phyloP scores from a whole-genome alignment of 257 asterid genomes.

The Euphrasia confusa region DNA sequence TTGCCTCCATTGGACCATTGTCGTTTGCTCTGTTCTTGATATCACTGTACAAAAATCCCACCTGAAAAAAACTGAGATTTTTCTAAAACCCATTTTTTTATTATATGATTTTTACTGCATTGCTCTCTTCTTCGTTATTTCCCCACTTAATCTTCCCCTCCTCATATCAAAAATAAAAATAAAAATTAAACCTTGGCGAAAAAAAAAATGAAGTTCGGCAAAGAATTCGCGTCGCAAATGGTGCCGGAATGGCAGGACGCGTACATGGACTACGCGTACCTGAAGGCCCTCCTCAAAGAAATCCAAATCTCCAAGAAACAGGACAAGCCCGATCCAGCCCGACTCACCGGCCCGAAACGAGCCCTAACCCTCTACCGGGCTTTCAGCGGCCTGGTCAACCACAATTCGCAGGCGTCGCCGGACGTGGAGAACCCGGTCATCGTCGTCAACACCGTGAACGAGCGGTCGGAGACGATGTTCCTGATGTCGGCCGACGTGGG shows the following conservation, averaged over 20 bases:
- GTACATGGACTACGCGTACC: conserved; percentile 36
- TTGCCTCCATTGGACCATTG: too few species aligned
- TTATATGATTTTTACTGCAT: too few species aligned
- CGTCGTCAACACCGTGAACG: conserved; percentile 27
- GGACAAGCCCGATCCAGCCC: conserved; percentile 7
- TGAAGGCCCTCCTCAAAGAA: conserved; percentile 32
- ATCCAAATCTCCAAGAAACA: conserved; percentile 28
- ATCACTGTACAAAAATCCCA: too few species aligned
- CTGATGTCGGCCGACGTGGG: conserved; percentile 33
- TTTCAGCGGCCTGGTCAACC: conserved; percentile 37
- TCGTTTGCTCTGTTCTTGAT: too few species aligned
- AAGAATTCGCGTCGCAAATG: conserved; percentile 42
- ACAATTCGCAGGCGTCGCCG: neutral
- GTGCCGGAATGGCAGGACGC: conserved; percentile 59
- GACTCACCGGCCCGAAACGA: conserved; percentile 20
- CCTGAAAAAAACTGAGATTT: too few species aligned
- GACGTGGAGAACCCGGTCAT: conserved; percentile 1
- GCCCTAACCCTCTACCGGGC: conserved; percentile 34
- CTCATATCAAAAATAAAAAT: neutral
- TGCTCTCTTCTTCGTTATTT: too few species aligned
- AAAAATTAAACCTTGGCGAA: neutral
- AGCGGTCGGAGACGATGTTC: conserved; percentile 37
- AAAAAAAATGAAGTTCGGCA: conserved; percentile 43
- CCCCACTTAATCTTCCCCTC: too few species aligned
- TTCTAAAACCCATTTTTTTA: too few species aligned